These are phyloP conservation scores for Staphylotrichum longicolle DNA, from an alignment of 495 filamentous ascomycete species.

Conservation along the genomic window DNA sequence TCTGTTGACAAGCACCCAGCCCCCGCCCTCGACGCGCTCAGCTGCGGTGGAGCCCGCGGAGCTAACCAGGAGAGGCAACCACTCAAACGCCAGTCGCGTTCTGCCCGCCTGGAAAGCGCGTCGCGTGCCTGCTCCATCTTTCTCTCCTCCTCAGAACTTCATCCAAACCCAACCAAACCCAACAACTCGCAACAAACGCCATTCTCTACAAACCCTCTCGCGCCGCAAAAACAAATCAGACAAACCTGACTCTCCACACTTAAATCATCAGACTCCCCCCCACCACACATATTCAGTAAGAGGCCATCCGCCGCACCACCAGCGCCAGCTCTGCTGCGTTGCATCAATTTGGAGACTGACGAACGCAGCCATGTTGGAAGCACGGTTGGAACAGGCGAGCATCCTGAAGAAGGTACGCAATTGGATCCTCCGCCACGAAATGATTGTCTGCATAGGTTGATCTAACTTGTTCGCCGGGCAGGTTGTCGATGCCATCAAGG, in stretches of 20 bases:
- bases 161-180: constrained; percentile 14
- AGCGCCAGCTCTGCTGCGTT: neutral
- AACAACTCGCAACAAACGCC: constrained; percentile 4
- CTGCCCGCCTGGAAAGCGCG: constrained; percentile 23
- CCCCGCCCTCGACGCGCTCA: neutral
- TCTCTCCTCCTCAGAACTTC: constrained; percentile 16
- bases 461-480: constrained; percentile 33
- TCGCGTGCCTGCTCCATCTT: constrained; percentile 22
- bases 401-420: constrained; percentile 86
- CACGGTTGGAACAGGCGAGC: constrained; percentile 88
- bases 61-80: constrained; percentile 27
- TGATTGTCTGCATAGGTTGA: neutral
- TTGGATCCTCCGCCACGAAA: too few relatives aligned
- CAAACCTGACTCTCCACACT: neutral
- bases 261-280: too few relatives aligned
- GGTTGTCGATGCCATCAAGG: constrained; percentile 99
- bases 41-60: constrained; percentile 2
- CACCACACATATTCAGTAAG: constrained; percentile 21
- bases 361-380: constrained; percentile 73
- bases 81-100: constrained; percentile 33
- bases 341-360: constrained; percentile 16
- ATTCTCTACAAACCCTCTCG: neutral
- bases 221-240: neutral
- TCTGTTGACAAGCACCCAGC: neutral
- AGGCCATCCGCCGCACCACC: neutral